Conservation (phyloP, 1,284 basidiomycete genomes). For the Tilletia indica region DNA sequence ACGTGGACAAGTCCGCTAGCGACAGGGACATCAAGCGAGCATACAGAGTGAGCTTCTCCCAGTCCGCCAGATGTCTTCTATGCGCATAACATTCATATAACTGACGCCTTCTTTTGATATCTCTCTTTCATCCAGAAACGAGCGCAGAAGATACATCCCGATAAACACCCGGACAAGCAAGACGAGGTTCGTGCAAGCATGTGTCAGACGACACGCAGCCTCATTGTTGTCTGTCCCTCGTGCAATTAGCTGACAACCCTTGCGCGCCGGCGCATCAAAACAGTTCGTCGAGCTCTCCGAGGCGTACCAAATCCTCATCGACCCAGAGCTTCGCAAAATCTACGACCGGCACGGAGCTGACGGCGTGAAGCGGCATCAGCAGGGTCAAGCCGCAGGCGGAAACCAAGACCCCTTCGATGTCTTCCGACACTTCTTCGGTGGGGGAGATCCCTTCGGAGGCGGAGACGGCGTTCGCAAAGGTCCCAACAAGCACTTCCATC, state of each 20-base stretch:
- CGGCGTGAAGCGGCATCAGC: conserved; percentile 51
- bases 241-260: neutral
- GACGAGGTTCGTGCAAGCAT: conserved; percentile 26
- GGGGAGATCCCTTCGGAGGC: conserved; percentile 33
- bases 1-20: conserved; percentile 41
- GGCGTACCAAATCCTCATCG: conserved; percentile 51
- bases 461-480: conserved; percentile 42
- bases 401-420: conserved; percentile 51
- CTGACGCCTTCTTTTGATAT: conserved; percentile 7
- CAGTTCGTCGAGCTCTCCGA: conserved; percentile 58
- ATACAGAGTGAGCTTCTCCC: conserved; percentile 32
- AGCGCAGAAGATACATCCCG: conserved; percentile 53
- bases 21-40: conserved; percentile 53
- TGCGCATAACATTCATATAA: no score
- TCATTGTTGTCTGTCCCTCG: neutral
- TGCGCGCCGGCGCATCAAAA: neutral
- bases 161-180: conserved; percentile 54
- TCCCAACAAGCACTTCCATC: conserved; percentile 48
- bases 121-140: conserved; percentile 26
- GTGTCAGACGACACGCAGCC: conserved; percentile 1
- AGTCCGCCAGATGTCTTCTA: neutral
- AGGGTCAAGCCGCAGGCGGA: conserved; percentile 21
- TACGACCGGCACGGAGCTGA: conserved; percentile 52
- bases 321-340: conserved; percentile 45
- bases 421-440: conserved; percentile 53